Percentiles rank a stretch among this genome's conserved stretches.
phyloP scores from a whole-genome alignment of 805 yeast genomes.

The Saccharomycopsis olivae region DNA sequence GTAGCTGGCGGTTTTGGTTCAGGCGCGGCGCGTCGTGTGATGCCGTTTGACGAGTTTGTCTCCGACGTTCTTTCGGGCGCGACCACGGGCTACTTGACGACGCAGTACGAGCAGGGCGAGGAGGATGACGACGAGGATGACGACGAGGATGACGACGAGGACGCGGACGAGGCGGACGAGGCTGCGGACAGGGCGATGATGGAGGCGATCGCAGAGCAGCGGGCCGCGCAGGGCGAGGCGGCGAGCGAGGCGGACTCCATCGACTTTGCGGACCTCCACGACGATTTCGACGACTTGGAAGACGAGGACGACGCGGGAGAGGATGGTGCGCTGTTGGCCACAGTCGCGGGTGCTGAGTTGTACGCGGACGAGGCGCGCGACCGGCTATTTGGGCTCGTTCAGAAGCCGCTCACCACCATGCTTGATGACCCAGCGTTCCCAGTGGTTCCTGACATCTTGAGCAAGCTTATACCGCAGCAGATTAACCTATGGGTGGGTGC shows the following conservation, averaged over 20 bases:
- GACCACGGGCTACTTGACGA: conserved; percentile 47
- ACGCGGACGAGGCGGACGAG: conserved; percentile 23
- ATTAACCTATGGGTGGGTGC: conserved; percentile 67
- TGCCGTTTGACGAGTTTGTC: conserved; percentile 42
- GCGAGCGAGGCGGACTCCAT: conserved; percentile 26
- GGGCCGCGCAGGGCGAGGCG: background rate
- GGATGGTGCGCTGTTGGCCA: too few relatives aligned
- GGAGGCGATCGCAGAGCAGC: conserved; percentile 19
- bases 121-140: conserved; percentile 14
- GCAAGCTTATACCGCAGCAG: conserved; percentile 49
- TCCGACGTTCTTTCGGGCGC: conserved; percentile 32
- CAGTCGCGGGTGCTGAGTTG: too few relatives aligned
- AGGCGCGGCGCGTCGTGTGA: conserved; percentile 41
- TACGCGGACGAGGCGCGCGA: too few relatives aligned
- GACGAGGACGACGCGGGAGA: conserved; percentile 21
- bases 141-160: conserved; percentile 19
- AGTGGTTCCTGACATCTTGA: conserved; percentile 32
- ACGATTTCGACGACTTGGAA: conserved; percentile 37
- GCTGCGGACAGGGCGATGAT: conserved; percentile 18
- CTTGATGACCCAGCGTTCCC: conserved; percentile 26
- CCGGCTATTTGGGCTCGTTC: conserved; percentile 43
- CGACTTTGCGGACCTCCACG: conserved; percentile 35
- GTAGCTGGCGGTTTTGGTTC: conserved; percentile 57
- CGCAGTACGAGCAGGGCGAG: conserved; percentile 39
- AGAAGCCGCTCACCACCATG: conserved; percentile 49